Base-by-base conservation (phyloP, 2,329 filamentous ascomycete species). In the Ophiostoma populinum region DNA sequence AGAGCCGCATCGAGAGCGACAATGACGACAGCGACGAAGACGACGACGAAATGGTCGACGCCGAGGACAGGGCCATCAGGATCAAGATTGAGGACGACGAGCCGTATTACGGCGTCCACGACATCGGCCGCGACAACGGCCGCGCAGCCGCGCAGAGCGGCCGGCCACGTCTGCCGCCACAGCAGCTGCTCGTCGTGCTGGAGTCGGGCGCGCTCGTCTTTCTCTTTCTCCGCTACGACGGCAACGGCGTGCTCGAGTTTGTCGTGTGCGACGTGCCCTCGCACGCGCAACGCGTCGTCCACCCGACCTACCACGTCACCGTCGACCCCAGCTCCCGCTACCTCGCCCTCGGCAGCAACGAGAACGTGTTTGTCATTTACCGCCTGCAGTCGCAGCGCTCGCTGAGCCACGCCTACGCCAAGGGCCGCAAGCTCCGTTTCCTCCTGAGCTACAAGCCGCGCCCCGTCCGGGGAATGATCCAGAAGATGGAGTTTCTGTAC, bases 401-500 rank as follows among this genome's bases (percentile, higher is more conserved):
- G 44, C 67, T 70, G 49, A 65, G 53, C 45, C 51, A 46, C 46
- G 72, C 57, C 49, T 77, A 63, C 47, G 49, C 47, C 12, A 43
- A 47, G 24, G 48, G 50, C 21, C 53, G 57, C n/a, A 48, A 56
- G 42, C 52, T 80, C 39, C 53, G 61, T 8, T 79, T 78, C 2
- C 65, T 92, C 38, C 62, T 62, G 40, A 53, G 51, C 1, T 51
- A 46, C 25, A 49, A 55, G 13, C 48, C 59, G 13, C 59, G 64
- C 8, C 43, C 53, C 8, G 59, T 83, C 7, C 67, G 74, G 7
- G 85, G 81, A 1, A 63, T 75, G n/a, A 81, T 95, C 37, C 64
- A 87, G 46, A 80, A 82, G 45, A 75, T 94, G 63, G 79, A 85
- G 16, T 98, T 95, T 43, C 62, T 98, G 3, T 72, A 79, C 40